Evolutionary conservation across 768 basidiomycete species (phyloP), one percentile per base, ranked within the genome.

Genomic region (Tulasnella sp.): DNA sequence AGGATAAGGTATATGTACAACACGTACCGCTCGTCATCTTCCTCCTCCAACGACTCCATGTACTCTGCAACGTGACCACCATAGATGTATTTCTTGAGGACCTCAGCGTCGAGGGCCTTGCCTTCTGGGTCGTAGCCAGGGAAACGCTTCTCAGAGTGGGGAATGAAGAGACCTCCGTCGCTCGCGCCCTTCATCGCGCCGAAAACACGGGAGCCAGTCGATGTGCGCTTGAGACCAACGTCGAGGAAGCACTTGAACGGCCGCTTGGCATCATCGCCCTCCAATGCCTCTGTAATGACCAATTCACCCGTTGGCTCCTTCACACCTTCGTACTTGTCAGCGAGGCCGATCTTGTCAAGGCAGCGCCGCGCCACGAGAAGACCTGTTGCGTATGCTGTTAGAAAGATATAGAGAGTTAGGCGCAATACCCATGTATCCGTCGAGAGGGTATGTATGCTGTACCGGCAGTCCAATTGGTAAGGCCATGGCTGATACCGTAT

Each of bases 191-290:
- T 98, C 81, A 98, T 82, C 61, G 95, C 96, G 74, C 91, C 96
- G 70, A 99, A 99, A 47, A 99, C 82, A 72, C 96, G 92, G 64
- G 89, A 85, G 69, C 96, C 96, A 51, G 96, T 98, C 56, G 95
- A 94, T 45, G 96, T 99, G 68, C 94, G 90, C 75, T 85, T 92
- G 69, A 99, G 81, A 75, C 96, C 96, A 72, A 96, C 95, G 71
- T 98, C 96, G 68, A 99, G 91, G 80, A 88, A 99, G 70, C 81
- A 83, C 76, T 97, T 99, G 84, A 99, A 99, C n/a, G 96, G 96
- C 60, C 94, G 83, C 49, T 95, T 94, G 51, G 89, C 90, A 68
- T 93, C 92, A 60, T 97, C 93, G 10, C 82, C 89, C 55, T 90
- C 91, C 60, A 93, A 78, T 52, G 81, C 73, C 74, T 97, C 89